These are phyloP conservation scores for Neonectria punicea DNA, from an alignment of 2,329 filamentous ascomycete genomes.

Conservation along the genomic window DNA sequence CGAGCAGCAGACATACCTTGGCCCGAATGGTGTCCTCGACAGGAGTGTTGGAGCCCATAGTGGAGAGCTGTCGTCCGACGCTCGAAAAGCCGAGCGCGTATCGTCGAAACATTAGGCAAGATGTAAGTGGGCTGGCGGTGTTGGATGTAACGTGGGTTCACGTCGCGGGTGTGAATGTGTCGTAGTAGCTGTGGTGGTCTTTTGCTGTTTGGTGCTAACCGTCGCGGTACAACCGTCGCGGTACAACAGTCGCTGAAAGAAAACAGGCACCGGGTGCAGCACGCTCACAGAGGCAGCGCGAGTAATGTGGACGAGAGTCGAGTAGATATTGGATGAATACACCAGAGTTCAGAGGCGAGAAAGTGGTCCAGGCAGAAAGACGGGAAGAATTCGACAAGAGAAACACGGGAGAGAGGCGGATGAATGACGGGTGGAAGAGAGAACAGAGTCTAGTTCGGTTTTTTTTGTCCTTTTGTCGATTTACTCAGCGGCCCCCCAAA, in stretches of 20 bases:
- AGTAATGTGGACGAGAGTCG: not conserved
- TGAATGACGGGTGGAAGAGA: slow-evolving; percentile 4
- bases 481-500: slow-evolving; percentile 22
- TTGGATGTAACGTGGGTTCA: slow-evolving; percentile 9
- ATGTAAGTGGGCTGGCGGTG: slow-evolving; percentile 23
- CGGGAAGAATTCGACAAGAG: slow-evolving; percentile 15
- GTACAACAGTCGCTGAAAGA: slow-evolving; percentile 4
- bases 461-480: slow-evolving; percentile 18
- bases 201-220: not conserved
- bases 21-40: slow-evolving; percentile 85
- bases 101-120: slow-evolving; percentile 56
- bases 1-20: slow-evolving; percentile 67
- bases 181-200: not conserved
- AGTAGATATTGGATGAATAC: slow-evolving; percentile 13
- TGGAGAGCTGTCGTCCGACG: slow-evolving; percentile 58
- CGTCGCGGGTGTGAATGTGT: slow-evolving; percentile 8
- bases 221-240: slow-evolving; percentile 15
- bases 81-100: slow-evolving; percentile 66
- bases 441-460: slow-evolving; percentile 21
- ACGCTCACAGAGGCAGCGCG: not conserved
- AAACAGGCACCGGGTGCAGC: not conserved
- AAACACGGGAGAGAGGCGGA: slow-evolving; percentile 15
- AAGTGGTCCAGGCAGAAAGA: not conserved
- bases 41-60: slow-evolving; percentile 75
- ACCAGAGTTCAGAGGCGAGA: not conserved